Evolutionary conservation across 108 stramenopile species (phyloP), one percentile per base, ranked within the genome.

Genomic region (Skeletonema menzelii): DNA sequence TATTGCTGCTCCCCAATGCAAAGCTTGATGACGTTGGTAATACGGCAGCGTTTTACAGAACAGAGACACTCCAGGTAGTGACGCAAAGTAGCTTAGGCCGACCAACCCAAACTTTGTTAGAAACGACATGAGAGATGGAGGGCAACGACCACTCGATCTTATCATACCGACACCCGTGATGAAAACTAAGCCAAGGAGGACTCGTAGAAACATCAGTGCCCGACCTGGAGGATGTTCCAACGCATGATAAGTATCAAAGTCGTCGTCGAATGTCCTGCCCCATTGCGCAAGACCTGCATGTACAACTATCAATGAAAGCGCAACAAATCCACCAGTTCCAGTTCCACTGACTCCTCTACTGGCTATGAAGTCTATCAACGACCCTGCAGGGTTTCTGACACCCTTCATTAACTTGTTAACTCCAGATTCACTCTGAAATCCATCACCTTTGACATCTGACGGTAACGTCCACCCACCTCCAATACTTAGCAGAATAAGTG

Each of bases 381-480:
- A 80, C 11, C 73, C 78, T n/a, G 86, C 82, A 13, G 93, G 93
- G 59, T 87, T 84, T 22, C 83, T 69, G 7, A 94, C 35, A 13
- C 89, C 91, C 6, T 70, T 63, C 62, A 76, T 73, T 13, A 90
- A 27, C 27, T 81, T 56, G 24, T 76, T 64, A 56, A 86, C 73
- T 17, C 80, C 32, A 19, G 75, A 63, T 20, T 63, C 67, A 27
- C 47, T 61, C 10, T 70, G 64, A 26, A 70, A 31, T 67, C 76
- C 58, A 78, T 75, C 53, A 73, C 80, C 63, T 14, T 88, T 47
- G 0, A 86, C 86, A 76, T 92, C 91, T 11, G 85, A 79, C 2
- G 94, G 90, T 49, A 95, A 72, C 1, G 94, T 95, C 94, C 94
- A 95, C 8, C 94, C 94, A 40, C 88, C 79, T 30, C 77, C 94